Evolutionary conservation across 1,284 basidiomycete species (phyloP).

Genomic region (Athelia sp.): DNA sequence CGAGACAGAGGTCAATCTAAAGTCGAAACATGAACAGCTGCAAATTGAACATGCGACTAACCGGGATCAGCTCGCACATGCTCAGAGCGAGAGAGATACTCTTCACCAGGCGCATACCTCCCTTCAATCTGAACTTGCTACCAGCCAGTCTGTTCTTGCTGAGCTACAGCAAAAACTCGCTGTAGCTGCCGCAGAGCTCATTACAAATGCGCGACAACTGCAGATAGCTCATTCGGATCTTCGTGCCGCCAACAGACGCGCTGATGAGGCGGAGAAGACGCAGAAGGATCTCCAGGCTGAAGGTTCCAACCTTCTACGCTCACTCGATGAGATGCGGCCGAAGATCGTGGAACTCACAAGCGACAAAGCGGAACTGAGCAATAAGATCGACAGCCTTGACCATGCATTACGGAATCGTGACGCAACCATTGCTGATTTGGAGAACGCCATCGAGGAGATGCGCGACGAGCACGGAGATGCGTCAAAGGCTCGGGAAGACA

Average conservation of each 20-base stretch:
- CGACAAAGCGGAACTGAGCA: constrained; percentile 60
- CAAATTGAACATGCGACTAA: constrained; percentile 34
- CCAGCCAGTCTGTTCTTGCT: constrained; percentile 37
- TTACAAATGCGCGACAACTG: constrained; percentile 48
- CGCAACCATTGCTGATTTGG: constrained; percentile 53
- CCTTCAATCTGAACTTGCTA: constrained; percentile 42
- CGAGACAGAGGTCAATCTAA: constrained; percentile 40
- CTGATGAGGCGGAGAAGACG: constrained; percentile 66
- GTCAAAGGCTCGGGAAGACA: constrained; percentile 37
- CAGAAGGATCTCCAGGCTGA: constrained; percentile 70
- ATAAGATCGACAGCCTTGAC: constrained; percentile 54
- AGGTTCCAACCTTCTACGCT: constrained; percentile 65
- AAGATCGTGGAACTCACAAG: constrained; percentile 77
- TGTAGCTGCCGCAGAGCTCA: constrained; percentile 49
- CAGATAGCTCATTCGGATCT: constrained; percentile 60
- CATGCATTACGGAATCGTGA: constrained; percentile 51
- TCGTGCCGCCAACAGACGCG: constrained; percentile 53
- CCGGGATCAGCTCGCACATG: constrained; percentile 36
- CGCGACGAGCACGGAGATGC: constrained; percentile 43
- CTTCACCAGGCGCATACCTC: constrained; percentile 43
- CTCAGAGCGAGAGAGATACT: constrained; percentile 40
- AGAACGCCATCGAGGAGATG: constrained; percentile 48
- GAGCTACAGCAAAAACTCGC: constrained; percentile 55
- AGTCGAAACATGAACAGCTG: constrained; percentile 39
- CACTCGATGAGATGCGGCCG: constrained; percentile 79